phyloP scores from a whole-genome alignment of 73 alveolate genomes.

The Breviolum minutum region DNA sequence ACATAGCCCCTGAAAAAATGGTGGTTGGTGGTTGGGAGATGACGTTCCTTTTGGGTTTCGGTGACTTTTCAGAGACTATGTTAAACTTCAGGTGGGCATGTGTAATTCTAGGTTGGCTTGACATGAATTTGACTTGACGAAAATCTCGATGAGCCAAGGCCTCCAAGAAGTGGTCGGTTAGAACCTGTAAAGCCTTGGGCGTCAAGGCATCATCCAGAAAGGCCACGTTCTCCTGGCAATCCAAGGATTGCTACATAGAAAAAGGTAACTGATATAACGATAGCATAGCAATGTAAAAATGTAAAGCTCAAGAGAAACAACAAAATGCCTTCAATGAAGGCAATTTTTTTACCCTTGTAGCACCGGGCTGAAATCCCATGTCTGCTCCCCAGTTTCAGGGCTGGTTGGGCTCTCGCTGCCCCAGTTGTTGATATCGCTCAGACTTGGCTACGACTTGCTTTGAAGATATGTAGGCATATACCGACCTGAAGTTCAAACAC shows the following conservation, averaged over 20 bases:
- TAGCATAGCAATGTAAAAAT: not conserved
- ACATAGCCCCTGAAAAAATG: not conserved
- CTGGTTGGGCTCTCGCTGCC: not conserved
- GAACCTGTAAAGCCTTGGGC: constrained; percentile 46
- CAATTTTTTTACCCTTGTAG: not conserved
- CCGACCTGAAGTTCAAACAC: not conserved
- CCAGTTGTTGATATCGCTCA: not conserved
- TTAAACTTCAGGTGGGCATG: no score
- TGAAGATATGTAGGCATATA: constrained; percentile 51
- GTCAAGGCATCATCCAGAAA: constrained; percentile 37
- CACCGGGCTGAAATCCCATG: not conserved
- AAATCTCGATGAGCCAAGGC: not conserved
- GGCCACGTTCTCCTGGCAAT: constrained; percentile 43
- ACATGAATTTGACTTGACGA: no score
- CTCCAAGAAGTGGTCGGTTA: constrained; percentile 43
- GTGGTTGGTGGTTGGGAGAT: no score
- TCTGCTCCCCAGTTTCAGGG: constrained; percentile 44
- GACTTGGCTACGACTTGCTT: constrained; percentile 60
- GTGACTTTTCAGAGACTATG: no score
- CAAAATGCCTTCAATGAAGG: not conserved
- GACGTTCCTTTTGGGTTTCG: no score
- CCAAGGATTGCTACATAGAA: not conserved
- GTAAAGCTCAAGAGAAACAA: not conserved
- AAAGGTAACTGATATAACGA: no score
- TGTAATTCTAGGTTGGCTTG: no score